Base-by-base conservation (phyloP, 2,329 filamentous ascomycete genomes). In the Xylariaceae sp. region DNA sequence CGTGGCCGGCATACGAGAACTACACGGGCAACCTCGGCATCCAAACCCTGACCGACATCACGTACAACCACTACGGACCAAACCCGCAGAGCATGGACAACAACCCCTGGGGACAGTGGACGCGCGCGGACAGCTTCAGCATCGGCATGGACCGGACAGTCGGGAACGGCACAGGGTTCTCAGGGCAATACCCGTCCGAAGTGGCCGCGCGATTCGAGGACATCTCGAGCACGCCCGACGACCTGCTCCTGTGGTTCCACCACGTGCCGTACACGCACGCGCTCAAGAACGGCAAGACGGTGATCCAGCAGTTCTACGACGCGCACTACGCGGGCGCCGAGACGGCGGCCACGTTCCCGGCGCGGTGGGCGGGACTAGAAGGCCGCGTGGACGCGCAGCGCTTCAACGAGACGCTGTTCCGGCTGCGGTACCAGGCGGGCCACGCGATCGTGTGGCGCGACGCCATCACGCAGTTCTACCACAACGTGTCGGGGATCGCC, bases 81-180 rank as follows among this genome's bases (percentile, higher is more conserved):
- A 87, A 85, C 52, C 85, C 87, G 1, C 81, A 79, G 7, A 84
- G 82, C 0, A 83, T 86, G 64, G 87, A 90, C 58, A 76, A 77
- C 61, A 89, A 88, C 60, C 79, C 80, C 2, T 89, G 84, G 84
- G 86, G 87, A 8, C 86, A 88, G 65, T 90, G 87, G 85, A 89
- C 86, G 0, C 81, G 87, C 3, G 86, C 86, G 0, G 82, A 88
- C 55, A 65, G 67, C 0, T 60, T 73, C 16, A 75, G 75, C 4
- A 82, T 90, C 49, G 87, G 87, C 1, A 90, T 90, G 86, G 87
- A 90, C 61, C 79, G 87, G 9, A 89, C 87, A 0, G 81, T 87
- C 0, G 74, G 72, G 54, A 90, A 87, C 47, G 87, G 87, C 8
- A 89, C 87, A 0, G 82, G 83, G 0, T 84, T 79, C 57, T 73